Evolutionary conservation across 495 filamentous ascomycete genomes (phyloP).

Genomic region (Podospora appendiculata): DNA sequence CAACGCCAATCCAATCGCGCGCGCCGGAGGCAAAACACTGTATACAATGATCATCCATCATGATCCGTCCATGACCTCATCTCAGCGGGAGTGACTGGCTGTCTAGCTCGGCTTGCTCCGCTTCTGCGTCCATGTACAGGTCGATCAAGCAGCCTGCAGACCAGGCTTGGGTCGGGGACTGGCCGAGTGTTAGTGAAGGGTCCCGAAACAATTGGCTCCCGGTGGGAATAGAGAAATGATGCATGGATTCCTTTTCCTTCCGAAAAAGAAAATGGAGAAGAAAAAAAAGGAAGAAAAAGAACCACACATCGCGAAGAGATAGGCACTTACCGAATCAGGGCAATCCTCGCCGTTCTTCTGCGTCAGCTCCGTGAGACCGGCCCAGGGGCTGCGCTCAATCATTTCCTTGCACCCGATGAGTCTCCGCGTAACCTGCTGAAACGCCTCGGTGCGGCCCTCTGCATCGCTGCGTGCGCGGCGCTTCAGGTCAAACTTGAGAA

Average conservation of each 20-base stretch:
- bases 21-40: too few relatives aligned
- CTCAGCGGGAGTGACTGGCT: too few relatives aligned
- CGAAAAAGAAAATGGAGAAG: background rate
- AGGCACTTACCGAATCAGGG: constrained; percentile 68
- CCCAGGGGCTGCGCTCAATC: constrained; percentile 73
- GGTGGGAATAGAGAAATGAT: background rate
- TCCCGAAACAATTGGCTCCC: too few relatives aligned
- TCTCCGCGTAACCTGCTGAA: constrained; percentile 85
- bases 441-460: constrained; percentile 65
- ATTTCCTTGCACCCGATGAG: constrained; percentile 75
- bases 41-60: too few relatives aligned
- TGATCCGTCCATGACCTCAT: too few relatives aligned
- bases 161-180: constrained; percentile 94
- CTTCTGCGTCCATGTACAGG: constrained; percentile 80
- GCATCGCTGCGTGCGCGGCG: constrained; percentile 54
- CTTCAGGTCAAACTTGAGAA: constrained; percentile 82
- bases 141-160: constrained; percentile 90
- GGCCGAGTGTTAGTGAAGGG: constrained; percentile 6
- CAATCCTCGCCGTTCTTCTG: constrained; percentile 81
- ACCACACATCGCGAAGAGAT: background rate
- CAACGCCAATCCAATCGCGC: too few relatives aligned
- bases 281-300: background rate
- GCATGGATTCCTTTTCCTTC: background rate
- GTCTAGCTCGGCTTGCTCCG: constrained; percentile 23
- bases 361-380: constrained; percentile 87